phyloP scores from a whole-genome alignment of 192 early-diverging fungal species.

The Gaertneriomyces semiglobifer region DNA sequence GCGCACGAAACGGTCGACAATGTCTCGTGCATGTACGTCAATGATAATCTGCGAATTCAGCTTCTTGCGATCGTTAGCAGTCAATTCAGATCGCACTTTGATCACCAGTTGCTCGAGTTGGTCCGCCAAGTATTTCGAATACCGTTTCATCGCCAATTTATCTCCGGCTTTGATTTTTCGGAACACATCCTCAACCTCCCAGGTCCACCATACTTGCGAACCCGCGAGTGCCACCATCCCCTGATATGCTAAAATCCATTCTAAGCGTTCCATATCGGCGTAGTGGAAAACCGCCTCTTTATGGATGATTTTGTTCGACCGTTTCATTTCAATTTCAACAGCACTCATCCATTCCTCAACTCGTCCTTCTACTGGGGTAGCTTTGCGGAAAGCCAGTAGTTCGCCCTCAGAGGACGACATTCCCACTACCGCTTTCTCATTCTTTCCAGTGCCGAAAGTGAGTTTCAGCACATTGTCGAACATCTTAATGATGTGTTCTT shows the following conservation, averaged over 20 bases:
- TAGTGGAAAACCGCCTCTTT: slow-evolving; percentile 63
- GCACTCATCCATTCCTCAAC: slow-evolving; percentile 62
- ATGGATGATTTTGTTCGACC: slow-evolving; percentile 55
- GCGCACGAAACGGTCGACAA: slow-evolving; percentile 57
- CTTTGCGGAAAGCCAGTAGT: slow-evolving; percentile 43
- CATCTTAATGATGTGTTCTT: slow-evolving; percentile 67
- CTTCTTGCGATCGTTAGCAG: slow-evolving; percentile 51
- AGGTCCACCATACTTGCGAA: slow-evolving; percentile 68
- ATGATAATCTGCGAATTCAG: slow-evolving; percentile 61
- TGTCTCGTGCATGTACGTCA: slow-evolving; percentile 62
- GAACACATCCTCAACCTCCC: slow-evolving; percentile 64
- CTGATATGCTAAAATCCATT: slow-evolving; percentile 55
- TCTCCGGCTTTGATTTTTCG: slow-evolving; percentile 54
- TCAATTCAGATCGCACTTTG: slow-evolving; percentile 52
- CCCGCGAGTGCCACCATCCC: slow-evolving; percentile 60
- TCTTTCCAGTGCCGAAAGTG: slow-evolving; percentile 61
- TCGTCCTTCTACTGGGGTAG: slow-evolving; percentile 49
- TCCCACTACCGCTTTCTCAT: slow-evolving; percentile 54
- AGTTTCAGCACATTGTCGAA: slow-evolving; percentile 61
- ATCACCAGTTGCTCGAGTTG: slow-evolving; percentile 53
- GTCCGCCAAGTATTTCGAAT: slow-evolving; percentile 52
- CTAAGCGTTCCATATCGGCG: slow-evolving; percentile 51
- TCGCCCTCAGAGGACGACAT: slow-evolving; percentile 62
- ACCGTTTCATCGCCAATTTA: slow-evolving; percentile 59
- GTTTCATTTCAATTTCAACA: slow-evolving; percentile 62